phyloP scores from a whole-genome alignment of 2,329 filamentous ascomycete species.

The Botrytis fabae region DNA sequence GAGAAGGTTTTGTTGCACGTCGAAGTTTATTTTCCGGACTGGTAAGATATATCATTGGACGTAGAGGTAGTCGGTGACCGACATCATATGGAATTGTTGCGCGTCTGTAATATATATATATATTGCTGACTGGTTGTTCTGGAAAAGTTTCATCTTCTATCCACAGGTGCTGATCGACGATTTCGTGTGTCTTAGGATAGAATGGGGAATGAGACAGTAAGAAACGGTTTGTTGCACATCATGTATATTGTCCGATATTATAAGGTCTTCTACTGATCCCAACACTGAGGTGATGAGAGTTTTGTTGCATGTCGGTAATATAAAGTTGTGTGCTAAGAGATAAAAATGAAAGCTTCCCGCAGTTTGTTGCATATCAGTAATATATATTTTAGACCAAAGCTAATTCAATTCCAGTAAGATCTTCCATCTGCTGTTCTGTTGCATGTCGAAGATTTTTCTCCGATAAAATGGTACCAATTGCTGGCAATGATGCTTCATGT shows the following conservation, averaged over 20 bases:
- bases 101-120: conserved; percentile 11
- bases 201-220: neutral
- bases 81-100: neutral
- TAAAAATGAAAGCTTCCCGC: neutral
- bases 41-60: neutral
- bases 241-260: neutral
- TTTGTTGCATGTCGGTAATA: conserved; percentile 7
- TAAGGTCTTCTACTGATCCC: neutral
- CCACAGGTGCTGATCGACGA: no score
- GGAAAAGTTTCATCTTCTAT: neutral
- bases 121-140: neutral
- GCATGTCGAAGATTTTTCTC: neutral
- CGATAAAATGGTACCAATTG: neutral
- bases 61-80: neutral
- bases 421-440: neutral
- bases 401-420: neutral
- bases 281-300: neutral
- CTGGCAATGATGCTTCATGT: neutral
- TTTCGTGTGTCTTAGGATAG: neutral
- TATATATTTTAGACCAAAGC: neutral
- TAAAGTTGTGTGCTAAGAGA: neutral
- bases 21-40: neutral
- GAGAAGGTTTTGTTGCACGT: neutral
- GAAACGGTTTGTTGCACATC: neutral
- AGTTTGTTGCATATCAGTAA: conserved; percentile 8